Conservation (phyloP, 345 rosid genomes). For the Eucalyptus microcorys region DNA sequence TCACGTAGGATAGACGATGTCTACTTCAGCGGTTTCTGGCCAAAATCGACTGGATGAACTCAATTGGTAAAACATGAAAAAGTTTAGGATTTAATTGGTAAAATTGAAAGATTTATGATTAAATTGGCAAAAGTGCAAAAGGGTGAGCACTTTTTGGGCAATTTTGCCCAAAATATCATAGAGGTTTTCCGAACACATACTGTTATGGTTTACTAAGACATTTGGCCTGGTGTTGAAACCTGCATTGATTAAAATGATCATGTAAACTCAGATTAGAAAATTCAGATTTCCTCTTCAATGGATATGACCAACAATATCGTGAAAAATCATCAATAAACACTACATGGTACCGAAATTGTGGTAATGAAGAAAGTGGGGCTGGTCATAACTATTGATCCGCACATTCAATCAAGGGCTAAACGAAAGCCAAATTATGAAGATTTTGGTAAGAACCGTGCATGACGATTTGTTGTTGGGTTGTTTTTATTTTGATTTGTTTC, state of each 20-base stretch:
- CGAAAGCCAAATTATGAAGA: neutral
- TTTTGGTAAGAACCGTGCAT: neutral
- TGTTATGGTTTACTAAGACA: neutral
- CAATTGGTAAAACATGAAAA: no score
- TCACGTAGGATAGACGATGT: fast-evolving
- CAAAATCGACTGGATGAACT: no score
- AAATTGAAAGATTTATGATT: no score
- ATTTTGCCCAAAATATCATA: neutral
- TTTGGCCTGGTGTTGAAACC: neutral
- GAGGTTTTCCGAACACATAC: neutral
- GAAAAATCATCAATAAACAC: neutral
- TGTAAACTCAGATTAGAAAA: neutral
- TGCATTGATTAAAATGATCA: neutral
- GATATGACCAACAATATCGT: neutral
- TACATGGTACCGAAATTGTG: neutral
- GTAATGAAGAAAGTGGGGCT: neutral
- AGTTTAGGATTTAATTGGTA: neutral
- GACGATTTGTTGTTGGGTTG: neutral
- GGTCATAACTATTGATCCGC: neutral
- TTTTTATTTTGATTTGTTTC: neutral
- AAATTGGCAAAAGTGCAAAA: no score
- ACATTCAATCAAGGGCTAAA: neutral
- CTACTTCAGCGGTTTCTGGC: no score
- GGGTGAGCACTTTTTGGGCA: no score
- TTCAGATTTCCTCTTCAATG: neutral